Percentiles rank a stretch among this genome's conserved stretches.
phyloP scores from a whole-genome alignment of 108 stramenopile species.

The Cyclostephanos tholiformis region DNA sequence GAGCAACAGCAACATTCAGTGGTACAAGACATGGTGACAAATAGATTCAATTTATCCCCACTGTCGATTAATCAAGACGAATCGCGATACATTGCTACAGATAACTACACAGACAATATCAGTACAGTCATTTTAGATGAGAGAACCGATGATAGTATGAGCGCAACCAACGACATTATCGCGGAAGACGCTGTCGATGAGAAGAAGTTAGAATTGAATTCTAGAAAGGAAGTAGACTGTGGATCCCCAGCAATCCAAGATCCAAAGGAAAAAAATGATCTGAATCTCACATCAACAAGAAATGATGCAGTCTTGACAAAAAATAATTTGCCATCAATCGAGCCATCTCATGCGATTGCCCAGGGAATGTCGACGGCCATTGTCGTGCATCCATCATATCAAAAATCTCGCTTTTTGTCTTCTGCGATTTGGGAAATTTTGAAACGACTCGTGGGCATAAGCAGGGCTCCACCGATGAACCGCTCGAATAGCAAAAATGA shows the following conservation, averaged over 20 bases:
- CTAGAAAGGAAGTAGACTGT: neutral
- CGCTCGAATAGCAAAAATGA: neutral
- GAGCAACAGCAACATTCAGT: neutral
- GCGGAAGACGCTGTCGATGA: neutral
- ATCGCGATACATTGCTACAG: neutral
- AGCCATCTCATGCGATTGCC: slow-evolving; percentile 30
- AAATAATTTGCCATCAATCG: no score
- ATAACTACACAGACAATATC: neutral
- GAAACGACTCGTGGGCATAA: slow-evolving; percentile 38
- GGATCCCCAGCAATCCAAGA: neutral
- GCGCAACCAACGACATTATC: neutral
- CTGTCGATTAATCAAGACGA: neutral
- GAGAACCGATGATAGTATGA: neutral
- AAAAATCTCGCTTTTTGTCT: slow-evolving; percentile 22
- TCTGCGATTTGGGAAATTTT: slow-evolving; percentile 49
- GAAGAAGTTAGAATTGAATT: neutral
- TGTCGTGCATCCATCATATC: slow-evolving; percentile 28
- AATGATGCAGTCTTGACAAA: neutral
- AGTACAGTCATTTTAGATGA: slow-evolving; percentile 1
- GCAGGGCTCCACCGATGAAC: slow-evolving; percentile 14
- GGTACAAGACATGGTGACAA: neutral
- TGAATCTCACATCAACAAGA: neutral
- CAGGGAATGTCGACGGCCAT: slow-evolving; percentile 50
- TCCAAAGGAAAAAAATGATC: neutral
- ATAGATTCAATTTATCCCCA: neutral